phyloP scores from a whole-genome alignment of 2,329 filamentous ascomycete genomes.

The Claviceps sp. region DNA sequence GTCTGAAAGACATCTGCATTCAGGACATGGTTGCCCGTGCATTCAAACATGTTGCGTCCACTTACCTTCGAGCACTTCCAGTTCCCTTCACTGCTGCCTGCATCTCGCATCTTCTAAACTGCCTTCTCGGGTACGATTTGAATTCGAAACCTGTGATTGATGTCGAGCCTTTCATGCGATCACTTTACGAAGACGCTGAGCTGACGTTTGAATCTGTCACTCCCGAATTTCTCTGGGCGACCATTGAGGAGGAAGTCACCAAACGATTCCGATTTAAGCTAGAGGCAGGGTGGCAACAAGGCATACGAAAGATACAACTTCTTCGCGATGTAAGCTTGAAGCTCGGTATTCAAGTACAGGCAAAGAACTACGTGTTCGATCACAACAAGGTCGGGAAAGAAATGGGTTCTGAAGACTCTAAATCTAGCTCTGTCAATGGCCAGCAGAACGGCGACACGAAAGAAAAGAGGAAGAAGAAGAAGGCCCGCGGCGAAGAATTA shows the following conservation, averaged over 20 bases:
- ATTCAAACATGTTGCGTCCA: slow-evolving; percentile 83
- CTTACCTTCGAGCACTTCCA: slow-evolving; percentile 67
- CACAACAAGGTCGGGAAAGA: slow-evolving; percentile 15
- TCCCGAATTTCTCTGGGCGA: slow-evolving; percentile 54
- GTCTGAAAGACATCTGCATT: slow-evolving; percentile 61
- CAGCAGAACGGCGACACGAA: slow-evolving; percentile 29
- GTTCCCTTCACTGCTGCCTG: slow-evolving; percentile 68
- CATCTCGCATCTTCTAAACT: slow-evolving; percentile 83
- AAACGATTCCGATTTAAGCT: slow-evolving; percentile 68
- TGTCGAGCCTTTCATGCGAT: slow-evolving; percentile 58
- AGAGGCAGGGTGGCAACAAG: slow-evolving; percentile 50
- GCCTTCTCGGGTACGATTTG: slow-evolving; percentile 63
- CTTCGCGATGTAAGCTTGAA: slow-evolving; percentile 82
- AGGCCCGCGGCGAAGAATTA: slow-evolving; percentile 42
- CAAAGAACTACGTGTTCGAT: slow-evolving; percentile 41
- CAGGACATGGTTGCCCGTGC: slow-evolving; percentile 93
- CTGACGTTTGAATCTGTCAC: slow-evolving; percentile 70
- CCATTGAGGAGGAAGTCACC: slow-evolving; percentile 58
- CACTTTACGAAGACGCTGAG: slow-evolving; percentile 70
- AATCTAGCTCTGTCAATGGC: slow-evolving; percentile 24
- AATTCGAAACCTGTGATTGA: slow-evolving; percentile 70
- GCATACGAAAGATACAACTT: slow-evolving; percentile 64
- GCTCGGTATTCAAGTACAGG: slow-evolving; percentile 76
- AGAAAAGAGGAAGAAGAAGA: slow-evolving; percentile 46
- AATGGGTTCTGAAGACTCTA: slow-evolving; percentile 15